phyloP scores from a whole-genome alignment of 768 basidiomycete genomes.

The Pleurotus citrinopileatus region DNA sequence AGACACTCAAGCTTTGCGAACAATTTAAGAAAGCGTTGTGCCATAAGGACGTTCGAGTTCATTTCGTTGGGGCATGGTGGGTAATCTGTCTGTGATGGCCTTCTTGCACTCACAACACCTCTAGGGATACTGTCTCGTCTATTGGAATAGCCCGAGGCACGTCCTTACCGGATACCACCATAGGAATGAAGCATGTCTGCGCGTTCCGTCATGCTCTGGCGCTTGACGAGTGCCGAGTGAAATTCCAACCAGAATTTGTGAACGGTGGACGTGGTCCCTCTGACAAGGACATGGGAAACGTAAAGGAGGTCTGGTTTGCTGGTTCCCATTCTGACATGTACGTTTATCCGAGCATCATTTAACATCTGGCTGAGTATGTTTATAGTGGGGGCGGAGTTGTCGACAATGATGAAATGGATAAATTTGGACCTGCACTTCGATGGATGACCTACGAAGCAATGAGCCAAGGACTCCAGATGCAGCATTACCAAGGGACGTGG shows the following conservation, averaged over 20 bases:
- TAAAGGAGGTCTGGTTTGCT: conserved; percentile 30
- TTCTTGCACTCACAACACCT: neutral
- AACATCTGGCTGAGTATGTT: neutral
- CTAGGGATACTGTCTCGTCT: conserved; percentile 47
- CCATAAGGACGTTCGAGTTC: conserved; percentile 28
- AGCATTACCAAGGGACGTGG: neutral
- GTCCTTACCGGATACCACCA: conserved; percentile 28
- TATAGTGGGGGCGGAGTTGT: conserved; percentile 17
- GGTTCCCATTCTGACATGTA: conserved; percentile 31
- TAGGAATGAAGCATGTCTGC: conserved; percentile 29
- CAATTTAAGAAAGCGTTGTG: conserved; percentile 19
- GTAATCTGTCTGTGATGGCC: neutral
- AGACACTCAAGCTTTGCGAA: conserved; percentile 18
- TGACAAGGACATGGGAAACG: conserved; percentile 11
- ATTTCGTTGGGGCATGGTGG: conserved; percentile 45
- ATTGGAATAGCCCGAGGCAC: conserved; percentile 31
- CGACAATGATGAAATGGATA: conserved; percentile 16
- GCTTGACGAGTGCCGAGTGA: conserved; percentile 44
- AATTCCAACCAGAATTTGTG: conserved; percentile 42
- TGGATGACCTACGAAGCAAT: conserved; percentile 14
- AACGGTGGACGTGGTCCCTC: neutral
- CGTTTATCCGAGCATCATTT: conserved; percentile 5
- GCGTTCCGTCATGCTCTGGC: conserved; percentile 46
- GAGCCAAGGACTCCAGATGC: neutral
- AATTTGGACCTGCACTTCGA: conserved; percentile 15